Evolutionary conservation across 257 asterid genomes (phyloP).

Genomic region (Anisodus tanguticus): DNA sequence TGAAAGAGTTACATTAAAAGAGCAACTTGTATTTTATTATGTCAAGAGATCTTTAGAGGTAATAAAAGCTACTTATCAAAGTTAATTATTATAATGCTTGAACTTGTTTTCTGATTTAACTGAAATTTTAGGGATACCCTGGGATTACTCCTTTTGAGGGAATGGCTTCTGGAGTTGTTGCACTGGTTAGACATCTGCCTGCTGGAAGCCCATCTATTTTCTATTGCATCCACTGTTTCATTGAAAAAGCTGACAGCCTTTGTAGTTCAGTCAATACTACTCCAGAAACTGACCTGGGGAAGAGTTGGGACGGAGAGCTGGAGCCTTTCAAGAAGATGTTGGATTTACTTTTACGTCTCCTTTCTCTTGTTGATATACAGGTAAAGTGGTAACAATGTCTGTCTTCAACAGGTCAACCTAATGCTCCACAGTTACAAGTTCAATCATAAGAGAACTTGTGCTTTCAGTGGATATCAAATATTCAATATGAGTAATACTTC

Average conservation of each 20-base stretch:
- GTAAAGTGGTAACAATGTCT: constrained; percentile 39
- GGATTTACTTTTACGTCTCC: constrained; percentile 78
- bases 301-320: constrained; percentile 69
- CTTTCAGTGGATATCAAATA: background rate
- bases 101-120: constrained; percentile 34
- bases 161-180: constrained; percentile 91
- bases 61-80: constrained; percentile 32
- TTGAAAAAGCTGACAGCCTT: constrained; percentile 64
- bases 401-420: background rate
- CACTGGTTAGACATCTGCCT: constrained; percentile 87
- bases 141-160: constrained; percentile 86
- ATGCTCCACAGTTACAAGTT: background rate
- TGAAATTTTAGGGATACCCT: constrained; percentile 69
- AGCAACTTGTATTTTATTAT: constrained; percentile 91
- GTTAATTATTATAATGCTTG: constrained; percentile 28
- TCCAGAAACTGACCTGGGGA: constrained; percentile 54
- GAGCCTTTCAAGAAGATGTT: constrained; percentile 72
- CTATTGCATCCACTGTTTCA: constrained; percentile 69
- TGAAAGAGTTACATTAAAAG: constrained; percentile 76
- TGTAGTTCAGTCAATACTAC: constrained; percentile 43
- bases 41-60: constrained; percentile 86
- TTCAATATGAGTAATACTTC: background rate
- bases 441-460: background rate
- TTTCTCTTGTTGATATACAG: constrained; percentile 84
- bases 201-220: constrained; percentile 89